Conservation (phyloP, 164 flowering plant species). For the Vitis rotundifolia region DNA sequence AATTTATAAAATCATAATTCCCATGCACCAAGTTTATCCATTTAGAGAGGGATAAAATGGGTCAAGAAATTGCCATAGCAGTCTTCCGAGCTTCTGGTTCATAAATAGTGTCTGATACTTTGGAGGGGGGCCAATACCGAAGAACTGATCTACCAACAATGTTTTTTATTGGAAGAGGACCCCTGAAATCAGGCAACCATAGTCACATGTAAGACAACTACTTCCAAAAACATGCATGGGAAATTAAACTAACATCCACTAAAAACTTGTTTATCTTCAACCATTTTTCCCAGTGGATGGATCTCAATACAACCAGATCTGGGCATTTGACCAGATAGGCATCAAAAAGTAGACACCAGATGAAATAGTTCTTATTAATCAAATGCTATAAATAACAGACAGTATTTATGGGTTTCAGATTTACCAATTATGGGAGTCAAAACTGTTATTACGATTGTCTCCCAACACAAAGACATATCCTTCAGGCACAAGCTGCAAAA, state of each 20-base stretch:
- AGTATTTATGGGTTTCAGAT: background rate
- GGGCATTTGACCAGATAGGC: background rate
- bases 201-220: background rate
- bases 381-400: background rate
- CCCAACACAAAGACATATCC: conserved; percentile 96
- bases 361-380: background rate
- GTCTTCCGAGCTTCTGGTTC: conserved; percentile 26
- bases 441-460: conserved; percentile 94
- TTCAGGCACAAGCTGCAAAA: conserved; percentile 83
- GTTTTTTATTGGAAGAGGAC: conserved; percentile 85
- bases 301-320: conserved; percentile 3
- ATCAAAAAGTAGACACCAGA: background rate
- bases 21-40: no score
- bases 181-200: conserved; percentile 57
- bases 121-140: conserved; percentile 93
- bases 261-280: background rate
- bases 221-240: background rate
- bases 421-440: conserved; percentile 94
- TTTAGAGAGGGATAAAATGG: conserved; percentile 6
- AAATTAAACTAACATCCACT: background rate
- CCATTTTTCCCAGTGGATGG: background rate
- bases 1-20: conserved; percentile 1
- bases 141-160: conserved; percentile 87
- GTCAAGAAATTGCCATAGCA: conserved; percentile 52
- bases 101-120: conserved; percentile 48